Evolutionary conservation across 805 yeast genomes (phyloP).

Genomic region (Brettanomyces sp.): DNA sequence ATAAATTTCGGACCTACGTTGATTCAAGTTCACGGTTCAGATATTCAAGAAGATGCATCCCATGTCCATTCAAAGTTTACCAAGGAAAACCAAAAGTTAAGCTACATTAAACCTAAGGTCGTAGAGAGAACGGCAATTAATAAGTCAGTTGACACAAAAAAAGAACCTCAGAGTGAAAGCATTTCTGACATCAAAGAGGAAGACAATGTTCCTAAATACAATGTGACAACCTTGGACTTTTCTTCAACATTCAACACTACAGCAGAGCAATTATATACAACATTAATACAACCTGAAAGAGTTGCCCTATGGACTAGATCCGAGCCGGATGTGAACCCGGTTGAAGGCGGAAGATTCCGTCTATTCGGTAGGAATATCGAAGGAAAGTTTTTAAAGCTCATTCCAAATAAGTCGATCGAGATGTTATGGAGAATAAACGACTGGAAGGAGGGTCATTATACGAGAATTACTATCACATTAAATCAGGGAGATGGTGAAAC

Average conservation of each 20-base stretch:
- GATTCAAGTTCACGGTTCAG: constrained; percentile 67
- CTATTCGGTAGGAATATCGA: constrained; percentile 83
- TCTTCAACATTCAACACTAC: constrained; percentile 79
- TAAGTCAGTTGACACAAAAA: constrained; percentile 5
- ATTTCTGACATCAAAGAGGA: constrained; percentile 6
- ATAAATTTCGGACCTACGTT: constrained; percentile 68
- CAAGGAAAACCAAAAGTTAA: constrained; percentile 34
- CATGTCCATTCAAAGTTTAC: constrained; percentile 53
- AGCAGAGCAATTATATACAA: constrained; percentile 74
- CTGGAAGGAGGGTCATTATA: constrained; percentile 83
- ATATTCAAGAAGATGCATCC: constrained; percentile 73
- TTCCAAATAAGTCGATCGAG: constrained; percentile 48
- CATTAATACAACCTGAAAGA: constrained; percentile 67
- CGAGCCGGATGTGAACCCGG: constrained; percentile 47
- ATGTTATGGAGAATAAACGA: constrained; percentile 82
- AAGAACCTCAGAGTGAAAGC: constrained; percentile 6
- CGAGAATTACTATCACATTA: constrained; percentile 56
- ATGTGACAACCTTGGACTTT: constrained; percentile 70
- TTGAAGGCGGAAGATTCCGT: constrained; percentile 52
- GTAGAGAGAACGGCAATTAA: constrained; percentile 21
- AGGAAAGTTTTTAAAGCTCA: constrained; percentile 58
- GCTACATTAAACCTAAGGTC: constrained; percentile 17
- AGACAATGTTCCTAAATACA: constrained; percentile 48
- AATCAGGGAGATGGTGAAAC: constrained; percentile 83
- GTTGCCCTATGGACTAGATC: constrained; percentile 91